Evolutionary conservation across 179 eudicot species (phyloP).

Genomic region (Vitellaria paradoxa): DNA sequence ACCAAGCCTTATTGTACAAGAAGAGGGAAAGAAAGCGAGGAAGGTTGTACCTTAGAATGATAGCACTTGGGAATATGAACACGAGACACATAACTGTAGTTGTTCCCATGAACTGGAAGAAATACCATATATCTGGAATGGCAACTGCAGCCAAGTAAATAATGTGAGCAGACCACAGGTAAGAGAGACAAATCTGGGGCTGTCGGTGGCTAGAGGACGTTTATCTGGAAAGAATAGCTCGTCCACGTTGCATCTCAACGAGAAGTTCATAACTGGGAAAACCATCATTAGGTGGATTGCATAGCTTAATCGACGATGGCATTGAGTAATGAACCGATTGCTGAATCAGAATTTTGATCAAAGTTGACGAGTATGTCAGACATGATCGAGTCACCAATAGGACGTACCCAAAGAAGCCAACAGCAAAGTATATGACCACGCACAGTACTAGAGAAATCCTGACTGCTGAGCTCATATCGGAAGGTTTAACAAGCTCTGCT

Average conservation of each 20-base stretch:
- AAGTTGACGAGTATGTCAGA: conserved; percentile 93
- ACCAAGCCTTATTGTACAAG: no score
- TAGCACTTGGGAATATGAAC: conserved; percentile 69
- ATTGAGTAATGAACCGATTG: conserved; percentile 47
- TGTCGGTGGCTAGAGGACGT: conserved; percentile 39
- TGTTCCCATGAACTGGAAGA: conserved; percentile 86
- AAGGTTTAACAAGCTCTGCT: conserved; percentile 64
- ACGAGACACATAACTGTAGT: conserved; percentile 69
- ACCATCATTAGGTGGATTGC: conserved; percentile 86
- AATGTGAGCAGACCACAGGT: conserved; percentile 48
- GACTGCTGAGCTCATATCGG: conserved; percentile 70
- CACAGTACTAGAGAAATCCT: conserved; percentile 62
- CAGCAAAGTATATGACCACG: conserved; percentile 65
- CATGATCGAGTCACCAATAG: conserved; percentile 81
- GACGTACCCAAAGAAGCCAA: conserved; percentile 84
- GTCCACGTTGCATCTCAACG: conserved; percentile 61
- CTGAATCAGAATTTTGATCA: conserved; percentile 53
- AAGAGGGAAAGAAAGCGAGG: no score
- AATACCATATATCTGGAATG: conserved; percentile 81
- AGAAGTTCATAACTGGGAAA: conserved; percentile 74
- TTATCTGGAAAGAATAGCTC: conserved; percentile 61
- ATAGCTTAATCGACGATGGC: conserved; percentile 75
- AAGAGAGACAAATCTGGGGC: conserved; percentile 46
- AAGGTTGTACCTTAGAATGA: conserved; percentile 59
- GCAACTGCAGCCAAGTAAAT: conserved; percentile 63